These are phyloP conservation scores for Rhizopus stolonifer DNA, from an alignment of 371 early-diverging fungal species.

Conservation along the genomic window DNA sequence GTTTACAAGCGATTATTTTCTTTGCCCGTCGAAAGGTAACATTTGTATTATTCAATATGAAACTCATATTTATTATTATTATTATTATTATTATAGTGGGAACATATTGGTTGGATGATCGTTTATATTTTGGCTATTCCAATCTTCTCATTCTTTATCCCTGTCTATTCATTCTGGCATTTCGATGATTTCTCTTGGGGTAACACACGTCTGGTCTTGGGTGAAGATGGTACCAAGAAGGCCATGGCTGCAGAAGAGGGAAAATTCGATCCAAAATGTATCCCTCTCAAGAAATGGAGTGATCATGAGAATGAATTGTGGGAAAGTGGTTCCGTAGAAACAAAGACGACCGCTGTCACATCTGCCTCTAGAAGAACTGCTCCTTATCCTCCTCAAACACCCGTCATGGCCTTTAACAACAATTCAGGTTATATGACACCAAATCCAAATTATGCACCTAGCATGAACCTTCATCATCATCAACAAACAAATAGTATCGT, in stretches of 20 bases:
- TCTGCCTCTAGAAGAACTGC: slow-evolving; percentile 25
- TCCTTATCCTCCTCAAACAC: slow-evolving; percentile 10
- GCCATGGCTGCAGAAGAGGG: slow-evolving; percentile 45
- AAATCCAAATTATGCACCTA: slow-evolving; percentile 17
- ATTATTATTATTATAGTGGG: slow-evolving; percentile 56
- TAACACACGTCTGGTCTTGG: slow-evolving; percentile 85
- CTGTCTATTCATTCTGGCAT: slow-evolving; percentile 91
- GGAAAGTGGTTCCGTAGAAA: slow-evolving; percentile 62
- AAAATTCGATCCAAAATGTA: slow-evolving; percentile 46
- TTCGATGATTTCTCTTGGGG: slow-evolving; percentile 98
- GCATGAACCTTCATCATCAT: slow-evolving; percentile 22
- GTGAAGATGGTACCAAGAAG: slow-evolving; percentile 72
- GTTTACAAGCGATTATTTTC: slow-evolving; percentile 82
- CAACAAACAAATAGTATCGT: slow-evolving; percentile 4
- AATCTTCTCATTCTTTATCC: slow-evolving; percentile 77
- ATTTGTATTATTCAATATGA: not conserved
- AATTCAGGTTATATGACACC: slow-evolving; percentile 21
- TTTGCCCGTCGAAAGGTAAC: slow-evolving; percentile 71
- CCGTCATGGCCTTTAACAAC: slow-evolving; percentile 13
- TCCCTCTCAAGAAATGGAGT: slow-evolving; percentile 78
- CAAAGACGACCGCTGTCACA: slow-evolving; percentile 34
- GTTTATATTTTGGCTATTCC: slow-evolving; percentile 85
- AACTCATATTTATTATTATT: not conserved
- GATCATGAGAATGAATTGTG: slow-evolving; percentile 74
- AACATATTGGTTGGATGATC: slow-evolving; percentile 96